Evolutionary conservation across 176 grass and related monocot species (phyloP), one percentile per base, ranked within the genome.

Genomic region (Thalia dealbata): DNA sequence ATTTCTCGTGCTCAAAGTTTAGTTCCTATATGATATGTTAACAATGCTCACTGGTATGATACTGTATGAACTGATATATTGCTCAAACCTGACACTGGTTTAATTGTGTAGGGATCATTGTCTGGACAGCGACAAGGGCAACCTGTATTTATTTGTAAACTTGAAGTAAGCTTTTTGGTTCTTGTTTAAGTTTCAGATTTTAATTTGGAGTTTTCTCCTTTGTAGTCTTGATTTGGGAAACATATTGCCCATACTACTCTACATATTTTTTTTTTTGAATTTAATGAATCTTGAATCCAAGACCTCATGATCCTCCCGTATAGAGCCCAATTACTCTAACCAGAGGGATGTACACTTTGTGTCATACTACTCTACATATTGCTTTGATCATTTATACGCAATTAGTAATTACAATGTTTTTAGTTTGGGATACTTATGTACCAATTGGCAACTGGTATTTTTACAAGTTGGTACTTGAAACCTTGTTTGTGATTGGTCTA

Each of bases 121-220:
- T 95, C 90, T 38, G 90, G 90, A 52, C 87, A 91, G 77, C 88
- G 95, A 77, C 95, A 99, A 78, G 87, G 90, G 61, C 95, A 91
- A 11, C 95, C 90, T 71, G 95, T 99, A 35, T 91, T 93, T 78
- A 99, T 99, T 75, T 99, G 95, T 91, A 99, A 87, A 79, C 95
- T 99, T 38, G 95, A 99, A 91, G 92, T 96, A 92, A 96, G 92
- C 86, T 67, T 52, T 14, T 73, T 43, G 72, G 68, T 82, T 65
- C 61, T 66, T 65, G 16, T 44, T 48, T 51, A 18, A 78, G 72
- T 27, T 80, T 48, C 41, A n/a, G 41, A 27, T 44, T 7, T 45
- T 67, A 26, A 3, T 52, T 19, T 42, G 25, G 0, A 35, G 11
- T 77, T 10, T n/a, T 43, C 21, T 68, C 64, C n/a, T 44, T 68